Conservation (phyloP, 305 asterid genomes). For the Fraxinus paxiana region DNA sequence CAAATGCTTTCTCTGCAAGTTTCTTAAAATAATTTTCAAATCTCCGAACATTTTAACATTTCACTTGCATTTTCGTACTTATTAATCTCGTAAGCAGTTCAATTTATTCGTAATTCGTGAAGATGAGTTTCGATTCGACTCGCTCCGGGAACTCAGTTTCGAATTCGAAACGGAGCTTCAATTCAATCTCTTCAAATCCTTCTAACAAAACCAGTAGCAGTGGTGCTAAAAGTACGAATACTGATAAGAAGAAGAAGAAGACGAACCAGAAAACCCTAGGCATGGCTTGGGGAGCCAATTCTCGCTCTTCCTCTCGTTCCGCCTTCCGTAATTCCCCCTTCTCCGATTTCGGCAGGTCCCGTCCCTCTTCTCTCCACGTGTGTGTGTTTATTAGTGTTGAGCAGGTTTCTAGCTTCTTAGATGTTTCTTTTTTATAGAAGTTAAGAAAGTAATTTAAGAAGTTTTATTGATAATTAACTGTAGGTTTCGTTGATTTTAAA, state of each 20-base stretch:
- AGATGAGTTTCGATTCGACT: slow-evolving; percentile 41
- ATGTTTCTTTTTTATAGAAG: background rate
- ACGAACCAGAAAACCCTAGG: slow-evolving; percentile 68
- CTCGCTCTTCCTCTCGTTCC: slow-evolving; percentile 58
- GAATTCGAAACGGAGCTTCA: slow-evolving; percentile 55
- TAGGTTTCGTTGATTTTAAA: background rate
- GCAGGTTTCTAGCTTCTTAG: background rate
- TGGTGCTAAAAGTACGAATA: slow-evolving; percentile 35
- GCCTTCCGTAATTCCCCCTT: slow-evolving; percentile 66
- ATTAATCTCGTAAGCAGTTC: background rate
- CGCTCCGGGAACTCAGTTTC: slow-evolving; percentile 34
- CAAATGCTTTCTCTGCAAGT: slow-evolving; percentile 15
- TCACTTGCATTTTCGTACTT: background rate
- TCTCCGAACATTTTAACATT: background rate
- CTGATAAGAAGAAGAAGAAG: slow-evolving; percentile 51
- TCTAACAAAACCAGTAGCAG: slow-evolving; percentile 24
- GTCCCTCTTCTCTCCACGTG: background rate
- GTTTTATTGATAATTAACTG: background rate
- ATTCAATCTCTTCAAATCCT: slow-evolving; percentile 52
- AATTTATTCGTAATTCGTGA: background rate
- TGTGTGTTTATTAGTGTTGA: background rate
- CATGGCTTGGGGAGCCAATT: slow-evolving; percentile 88
- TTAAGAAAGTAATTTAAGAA: background rate
- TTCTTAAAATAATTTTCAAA: background rate
- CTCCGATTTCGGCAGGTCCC: slow-evolving; percentile 75